Evolutionary conservation across 1,284 basidiomycete genomes (phyloP), one percentile per base, ranked within the genome.

Genomic region (Stygiomarasmius scandens): DNA sequence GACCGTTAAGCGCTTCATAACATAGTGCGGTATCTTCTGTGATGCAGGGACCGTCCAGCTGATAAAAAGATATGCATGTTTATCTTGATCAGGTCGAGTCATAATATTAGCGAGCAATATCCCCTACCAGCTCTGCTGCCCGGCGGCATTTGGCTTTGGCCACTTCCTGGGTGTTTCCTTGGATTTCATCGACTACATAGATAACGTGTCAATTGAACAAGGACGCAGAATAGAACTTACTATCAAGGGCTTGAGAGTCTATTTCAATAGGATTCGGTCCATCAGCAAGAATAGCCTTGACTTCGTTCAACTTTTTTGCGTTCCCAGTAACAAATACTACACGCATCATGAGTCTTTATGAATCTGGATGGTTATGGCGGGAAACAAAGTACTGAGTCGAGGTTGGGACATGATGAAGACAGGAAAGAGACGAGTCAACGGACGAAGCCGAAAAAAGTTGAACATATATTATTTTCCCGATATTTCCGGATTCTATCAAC

Each of bases 21-120:
- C 90, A 93, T 3, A 98, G 83, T 0, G 96, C 95, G 0, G 96
- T 98, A 71, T 99, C 96, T 74, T 98, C 96, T 0, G 95, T 98
- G 62, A 98, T 94, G 67, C 94, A 96, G 3, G 96, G 90, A 0
- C 89, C 87, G 9, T 87, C 84, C 27, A 94, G 75, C 89, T 91
- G 58, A n/a, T 20, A 25, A 50, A 20, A 36, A 38, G 19, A 25
- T 58, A 43, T 34, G 46, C 46, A 57, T 19, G 48, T 44, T 24
- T 46, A 20, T 29, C 25, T 16, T 50, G 49, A 29, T 49, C 11
- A 20, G 27, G 14, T 29, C 38, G 62, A 51, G 22, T 46, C 46
- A 29, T 48, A 19, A 29, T 38, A n/a, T n/a, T n/a, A 38, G 51
- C 48, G 27, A 48, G 14, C 20, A 32, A 27, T 16, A n/a, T 9